Evolutionary conservation across 2,329 filamentous ascomycete species (phyloP), one percentile per base, ranked within the genome.

Genomic region (Botrytis tulipae): DNA sequence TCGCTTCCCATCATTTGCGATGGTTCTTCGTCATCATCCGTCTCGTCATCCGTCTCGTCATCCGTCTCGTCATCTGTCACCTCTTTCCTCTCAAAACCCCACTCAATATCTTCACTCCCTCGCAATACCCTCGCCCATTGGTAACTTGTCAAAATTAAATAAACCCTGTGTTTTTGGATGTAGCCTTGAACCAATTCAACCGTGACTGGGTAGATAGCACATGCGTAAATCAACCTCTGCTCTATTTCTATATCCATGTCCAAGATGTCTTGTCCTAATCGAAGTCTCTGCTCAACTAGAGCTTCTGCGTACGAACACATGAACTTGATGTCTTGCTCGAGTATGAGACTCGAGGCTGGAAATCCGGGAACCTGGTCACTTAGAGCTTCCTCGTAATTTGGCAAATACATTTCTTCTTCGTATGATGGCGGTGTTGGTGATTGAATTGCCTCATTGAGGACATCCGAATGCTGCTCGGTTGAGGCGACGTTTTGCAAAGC

Each of bases 111-210:
- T 35, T 25, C 18, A 12, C 4, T 14, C 22, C 35, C 10, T 37
- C 3, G 3, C 10, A 37, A 1, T 32, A 16, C 32, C 29, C 54
- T 59, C 29, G 4, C 1, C 16, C 7, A n/a, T 7, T 5, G 25
- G 2, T 3, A 3, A 7, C 12, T 5, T 54, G 25, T 9, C 48
- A 54, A 7, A 7, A 0, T 16, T 16, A 54, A n/a, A 16, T 54
- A 12, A 3, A 54, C 5, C 25, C 25, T n/a, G 7, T 54, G 12
- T n/a, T n/a, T 2, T 1, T 12, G 2, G 25, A 54, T 6, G 25
- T 16, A 54, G 48, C 12, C 2, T n/a, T 0, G 3, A 16, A 54
- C n/a, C 0, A 14, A 14, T 54, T n/a, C 4, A n/a, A 0, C 4
- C 12, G 48, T 54, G 14, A n/a, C 3, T n/a, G 48, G 48, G 4